Evolutionary conservation across 306 rosid species (phyloP), one percentile per base, ranked within the genome.

Genomic region (Purshia tridentata): DNA sequence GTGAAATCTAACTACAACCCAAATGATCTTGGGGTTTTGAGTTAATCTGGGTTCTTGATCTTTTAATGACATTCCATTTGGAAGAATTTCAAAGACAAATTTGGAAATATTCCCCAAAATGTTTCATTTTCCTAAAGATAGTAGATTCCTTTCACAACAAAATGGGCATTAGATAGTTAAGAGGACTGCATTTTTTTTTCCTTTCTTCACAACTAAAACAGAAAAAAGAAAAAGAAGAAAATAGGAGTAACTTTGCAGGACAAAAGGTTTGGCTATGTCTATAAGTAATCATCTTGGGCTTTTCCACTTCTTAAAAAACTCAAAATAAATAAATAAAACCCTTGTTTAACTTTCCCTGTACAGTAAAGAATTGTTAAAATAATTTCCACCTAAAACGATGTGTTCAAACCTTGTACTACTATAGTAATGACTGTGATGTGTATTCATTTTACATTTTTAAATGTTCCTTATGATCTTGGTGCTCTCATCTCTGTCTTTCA

Each of bases 381-480:
- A 22, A 59, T 71, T 61, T 66, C 58, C 78, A 66, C 75, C 72
- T 50, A 66, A 66, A 76, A 58, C 39, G 50, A 51, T 20, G 78
- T 46, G 69, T 72, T 52, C 84, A 59, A 75, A 29, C 41, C 61
- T 63, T 51, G 56, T 9, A 62, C 72, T 20, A 50, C 70, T 61
- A 29, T 29, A 49, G 68, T 8, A 51, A 80, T 16, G 56, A 80
- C 45, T 20, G 42, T 4, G 42, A 70, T 19, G 19, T 41, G 39
- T 42, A 65, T 29, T 70, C 19, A 65, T 45, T 57, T 66, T 51
- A 6, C 62, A 8, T 37, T n/a, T 57, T n/a, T 22, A 16, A 56
- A 50, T 53, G 64, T 50, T 44, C 40, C 39, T 39, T 0, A 63
- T 53, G 57, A 67, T 73, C 69, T 59, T 67, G 78, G 64, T 44